phyloP scores from a whole-genome alignment of 2,329 filamentous ascomycete species.

The Herpotrichia juniperi region DNA sequence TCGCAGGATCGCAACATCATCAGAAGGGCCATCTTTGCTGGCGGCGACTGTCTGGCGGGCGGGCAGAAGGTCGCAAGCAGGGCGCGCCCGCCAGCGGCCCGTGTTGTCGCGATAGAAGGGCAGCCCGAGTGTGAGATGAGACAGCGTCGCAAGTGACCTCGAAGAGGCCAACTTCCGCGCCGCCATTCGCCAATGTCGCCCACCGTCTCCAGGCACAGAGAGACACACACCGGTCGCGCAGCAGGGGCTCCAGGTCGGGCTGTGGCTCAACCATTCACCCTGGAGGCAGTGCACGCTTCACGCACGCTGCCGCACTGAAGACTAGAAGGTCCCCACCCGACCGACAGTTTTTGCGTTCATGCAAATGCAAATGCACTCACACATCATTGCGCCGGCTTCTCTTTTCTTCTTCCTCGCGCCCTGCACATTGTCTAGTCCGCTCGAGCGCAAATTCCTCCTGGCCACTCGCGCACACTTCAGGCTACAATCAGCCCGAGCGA shows the following conservation, averaged over 20 bases:
- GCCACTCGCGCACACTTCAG: conserved; percentile 30
- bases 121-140: conserved; percentile 3
- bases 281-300: conserved; percentile 42
- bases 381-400: conserved; percentile 27
- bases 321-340: conserved; percentile 26
- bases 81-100: not conserved
- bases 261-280: conserved; percentile 23
- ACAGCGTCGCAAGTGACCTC: not conserved
- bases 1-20: conserved; percentile 1
- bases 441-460: conserved; percentile 13
- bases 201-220: conserved; percentile 22
- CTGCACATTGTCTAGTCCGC: conserved; percentile 5
- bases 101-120: not conserved
- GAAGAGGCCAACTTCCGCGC: not conserved
- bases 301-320: conserved; percentile 22
- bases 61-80: too few relatives aligned
- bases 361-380: conserved; percentile 11
- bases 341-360: conserved; percentile 26
- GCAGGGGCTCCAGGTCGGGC: conserved; percentile 21
- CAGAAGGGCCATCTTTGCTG: not conserved
- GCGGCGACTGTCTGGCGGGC: not conserved
- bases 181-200: conserved; percentile 8
- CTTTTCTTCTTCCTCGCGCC: conserved; percentile 17
- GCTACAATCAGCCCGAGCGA: conserved; percentile 37
- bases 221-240: conserved; percentile 27